These are phyloP conservation scores for Hyphodiscus hymeniophilus DNA, from an alignment of 495 filamentous ascomycete species.

Conservation along the genomic window DNA sequence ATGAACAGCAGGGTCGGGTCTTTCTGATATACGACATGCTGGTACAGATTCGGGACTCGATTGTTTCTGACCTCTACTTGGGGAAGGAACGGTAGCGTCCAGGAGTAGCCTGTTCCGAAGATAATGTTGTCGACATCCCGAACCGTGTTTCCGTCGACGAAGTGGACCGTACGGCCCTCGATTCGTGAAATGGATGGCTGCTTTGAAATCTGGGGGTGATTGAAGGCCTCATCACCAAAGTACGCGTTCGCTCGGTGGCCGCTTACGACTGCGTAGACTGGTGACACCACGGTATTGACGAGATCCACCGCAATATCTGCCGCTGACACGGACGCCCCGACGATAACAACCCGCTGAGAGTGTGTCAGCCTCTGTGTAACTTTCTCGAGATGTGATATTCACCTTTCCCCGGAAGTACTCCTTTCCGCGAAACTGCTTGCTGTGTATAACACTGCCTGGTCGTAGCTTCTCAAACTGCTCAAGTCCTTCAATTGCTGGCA, in stretches of 20 bases:
- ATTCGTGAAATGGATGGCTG: constrained; percentile 37
- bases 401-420: constrained; percentile 35
- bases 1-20: constrained; percentile 28
- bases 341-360: constrained; percentile 42
- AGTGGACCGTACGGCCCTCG: constrained; percentile 28
- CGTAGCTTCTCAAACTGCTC: constrained; percentile 44
- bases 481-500: constrained; percentile 55
- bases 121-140: constrained; percentile 44
- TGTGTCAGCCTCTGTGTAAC: not conserved
- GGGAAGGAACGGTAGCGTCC: constrained; percentile 44
- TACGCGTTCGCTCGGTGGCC: constrained; percentile 2
- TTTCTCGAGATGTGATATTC: not conserved
- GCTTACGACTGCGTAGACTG: constrained; percentile 23
- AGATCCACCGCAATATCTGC: constrained; percentile 54
- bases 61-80: constrained; percentile 37
- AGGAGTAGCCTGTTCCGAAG: constrained; percentile 48
- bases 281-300: constrained; percentile 25
- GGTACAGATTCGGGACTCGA: constrained; percentile 42
- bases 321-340: constrained; percentile 72
- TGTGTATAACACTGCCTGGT: constrained; percentile 61
- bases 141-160: constrained; percentile 40
- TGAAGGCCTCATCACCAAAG: constrained; percentile 28
- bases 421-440: constrained; percentile 62
- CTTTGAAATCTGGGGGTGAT: constrained; percentile 35
- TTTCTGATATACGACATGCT: constrained; percentile 43